These are phyloP conservation scores for Neurospora tetraspora DNA, from an alignment of 495 filamentous ascomycete species.

Conservation along the genomic window DNA sequence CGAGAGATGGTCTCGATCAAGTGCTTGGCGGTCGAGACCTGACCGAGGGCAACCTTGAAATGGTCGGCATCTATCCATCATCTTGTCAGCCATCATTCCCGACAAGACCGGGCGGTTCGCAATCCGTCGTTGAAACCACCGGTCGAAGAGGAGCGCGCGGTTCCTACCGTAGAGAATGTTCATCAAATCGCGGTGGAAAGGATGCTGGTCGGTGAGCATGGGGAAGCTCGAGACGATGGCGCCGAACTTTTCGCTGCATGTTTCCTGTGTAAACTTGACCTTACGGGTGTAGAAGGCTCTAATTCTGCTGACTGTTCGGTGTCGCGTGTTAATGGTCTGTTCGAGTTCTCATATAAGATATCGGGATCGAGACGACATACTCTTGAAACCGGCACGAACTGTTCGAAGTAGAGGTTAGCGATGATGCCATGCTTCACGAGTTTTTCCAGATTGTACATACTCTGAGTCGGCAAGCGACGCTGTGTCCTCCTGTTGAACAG, in stretches of 20 bases:
- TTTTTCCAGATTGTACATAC: slow-evolving; percentile 8
- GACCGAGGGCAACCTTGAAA: slow-evolving; percentile 91
- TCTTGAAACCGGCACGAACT: slow-evolving; percentile 87
- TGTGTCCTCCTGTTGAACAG: slow-evolving; percentile 63
- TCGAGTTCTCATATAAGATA: not conserved
- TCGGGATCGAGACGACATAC: slow-evolving; percentile 10
- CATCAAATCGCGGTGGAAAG: slow-evolving; percentile 68
- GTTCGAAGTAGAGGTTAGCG: not conserved
- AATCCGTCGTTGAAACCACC: slow-evolving; percentile 17
- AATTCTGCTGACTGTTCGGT: slow-evolving; percentile 64
- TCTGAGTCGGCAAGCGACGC: slow-evolving; percentile 89
- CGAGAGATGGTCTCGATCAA: slow-evolving; percentile 90
- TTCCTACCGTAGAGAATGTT: slow-evolving; percentile 49
- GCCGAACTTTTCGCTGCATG: slow-evolving; percentile 86
- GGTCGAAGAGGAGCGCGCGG: not conserved
- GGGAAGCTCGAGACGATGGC: slow-evolving; percentile 89
- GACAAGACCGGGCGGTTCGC: slow-evolving; percentile 31
- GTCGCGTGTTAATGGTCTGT: slow-evolving; percentile 2
- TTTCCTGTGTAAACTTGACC: slow-evolving; percentile 98
- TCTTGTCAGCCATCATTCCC: slow-evolving; percentile 15
- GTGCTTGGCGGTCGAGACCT: slow-evolving; percentile 90
- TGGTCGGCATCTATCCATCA: slow-evolving; percentile 93
- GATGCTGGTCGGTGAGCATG: slow-evolving; percentile 88
- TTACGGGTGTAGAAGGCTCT: slow-evolving; percentile 94
- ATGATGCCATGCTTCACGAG: not conserved